Evolutionary conservation across 2,329 filamentous ascomycete genomes (phyloP).

Genomic region (Aspergillus arachidicola): DNA sequence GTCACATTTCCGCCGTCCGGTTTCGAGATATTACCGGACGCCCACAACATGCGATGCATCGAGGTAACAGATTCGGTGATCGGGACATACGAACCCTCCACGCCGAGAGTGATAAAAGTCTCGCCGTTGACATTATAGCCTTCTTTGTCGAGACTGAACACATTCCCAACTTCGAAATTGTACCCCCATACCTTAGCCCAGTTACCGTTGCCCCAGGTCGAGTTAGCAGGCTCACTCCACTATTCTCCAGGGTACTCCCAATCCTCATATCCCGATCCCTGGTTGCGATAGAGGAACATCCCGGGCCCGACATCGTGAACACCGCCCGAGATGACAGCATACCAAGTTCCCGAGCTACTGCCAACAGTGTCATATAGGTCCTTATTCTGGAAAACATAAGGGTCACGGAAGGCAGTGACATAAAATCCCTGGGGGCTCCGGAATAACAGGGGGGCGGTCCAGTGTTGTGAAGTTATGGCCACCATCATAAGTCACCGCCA

Average conservation of each 20-base stretch:
- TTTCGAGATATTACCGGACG: constrained; percentile 10
- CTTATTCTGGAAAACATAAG: too few species aligned
- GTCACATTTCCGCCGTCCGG: constrained; percentile 6
- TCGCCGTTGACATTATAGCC: constrained; percentile 20
- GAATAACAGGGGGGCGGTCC: too few species aligned
- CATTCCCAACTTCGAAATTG: constrained; percentile 23
- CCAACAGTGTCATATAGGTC: too few species aligned
- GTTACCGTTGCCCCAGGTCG: constrained; percentile 22
- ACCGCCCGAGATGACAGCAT: constrained; percentile 21
- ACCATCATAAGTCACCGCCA: too few species aligned
- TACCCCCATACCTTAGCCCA: constrained; percentile 23
- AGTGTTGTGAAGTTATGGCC: too few species aligned
- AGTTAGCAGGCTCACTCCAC: constrained; percentile 22
- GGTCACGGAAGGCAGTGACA: too few species aligned
- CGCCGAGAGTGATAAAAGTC: constrained; percentile 19
- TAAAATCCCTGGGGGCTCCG: too few species aligned
- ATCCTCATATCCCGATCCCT: constrained; percentile 16
- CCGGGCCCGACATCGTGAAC: constrained; percentile 17
- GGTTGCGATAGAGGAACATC: constrained; percentile 22
- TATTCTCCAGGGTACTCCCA: constrained; percentile 25
- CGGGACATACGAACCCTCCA: constrained; percentile 15
- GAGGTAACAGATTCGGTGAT: constrained; percentile 15
- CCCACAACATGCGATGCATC: constrained; percentile 23
- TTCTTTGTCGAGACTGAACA: constrained; percentile 16
- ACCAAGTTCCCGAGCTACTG: too few species aligned